Evolutionary conservation across 768 basidiomycete genomes (phyloP).

Genomic region (Suillus ampliporus): DNA sequence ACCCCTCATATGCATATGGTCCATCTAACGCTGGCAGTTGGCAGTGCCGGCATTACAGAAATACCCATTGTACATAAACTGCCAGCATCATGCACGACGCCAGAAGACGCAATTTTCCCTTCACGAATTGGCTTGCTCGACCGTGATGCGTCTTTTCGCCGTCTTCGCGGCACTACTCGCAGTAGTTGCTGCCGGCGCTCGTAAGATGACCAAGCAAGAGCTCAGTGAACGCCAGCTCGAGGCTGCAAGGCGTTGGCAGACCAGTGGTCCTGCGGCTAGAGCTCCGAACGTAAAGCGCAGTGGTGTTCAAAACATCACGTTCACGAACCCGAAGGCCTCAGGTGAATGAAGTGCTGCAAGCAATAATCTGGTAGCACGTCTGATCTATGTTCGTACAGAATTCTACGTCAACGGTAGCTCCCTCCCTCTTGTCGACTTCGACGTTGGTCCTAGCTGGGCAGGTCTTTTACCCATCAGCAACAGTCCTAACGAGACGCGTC

Average conservation of each 20-base stretch:
- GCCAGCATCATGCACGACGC: neutral
- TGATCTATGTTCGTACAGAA: conserved; percentile 42
- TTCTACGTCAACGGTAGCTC: conserved; percentile 71
- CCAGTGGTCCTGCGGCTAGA: neutral
- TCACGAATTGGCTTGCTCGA: neutral
- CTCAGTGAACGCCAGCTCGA: conserved; percentile 51
- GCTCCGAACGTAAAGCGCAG: conserved; percentile 16
- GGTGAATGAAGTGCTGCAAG: conserved; percentile 38
- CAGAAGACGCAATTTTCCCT: neutral
- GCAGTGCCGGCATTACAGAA: neutral
- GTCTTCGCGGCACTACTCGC: conserved; percentile 18
- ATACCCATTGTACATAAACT: neutral
- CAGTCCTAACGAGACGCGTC: conserved; percentile 63
- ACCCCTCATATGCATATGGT: neutral
- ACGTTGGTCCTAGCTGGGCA: conserved; percentile 77
- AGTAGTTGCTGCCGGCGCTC: conserved; percentile 14
- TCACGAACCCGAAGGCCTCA: conserved; percentile 69
- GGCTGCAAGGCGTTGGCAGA: conserved; percentile 50
- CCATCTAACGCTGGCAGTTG: no score
- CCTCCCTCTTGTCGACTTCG: conserved; percentile 73
- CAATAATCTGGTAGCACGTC: neutral
- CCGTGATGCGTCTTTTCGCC: conserved; percentile 20
- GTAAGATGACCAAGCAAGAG: conserved; percentile 45
- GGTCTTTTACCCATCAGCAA: conserved; percentile 75
- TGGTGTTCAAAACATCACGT: conserved; percentile 67